Base-by-base conservation (phyloP, 441 rosid species). In the Brassica balearica region DNA sequence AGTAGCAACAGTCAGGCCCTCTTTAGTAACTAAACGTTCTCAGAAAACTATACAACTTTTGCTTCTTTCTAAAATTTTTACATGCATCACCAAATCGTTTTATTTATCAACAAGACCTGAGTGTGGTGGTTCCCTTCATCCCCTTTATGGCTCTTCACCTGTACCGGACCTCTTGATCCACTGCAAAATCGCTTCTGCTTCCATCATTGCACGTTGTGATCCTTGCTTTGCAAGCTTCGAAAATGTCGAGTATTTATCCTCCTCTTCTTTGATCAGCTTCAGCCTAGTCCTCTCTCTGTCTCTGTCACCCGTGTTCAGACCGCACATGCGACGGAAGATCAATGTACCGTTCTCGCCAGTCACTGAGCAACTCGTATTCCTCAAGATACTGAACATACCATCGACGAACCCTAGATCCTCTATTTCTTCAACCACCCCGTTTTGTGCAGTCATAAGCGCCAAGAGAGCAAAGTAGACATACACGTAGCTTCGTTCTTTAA, bases 131-230 rank as follows among this genome's bases (percentile, higher is more conserved):
- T 19, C 38, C 41, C 74, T 77, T 71, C 68, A 41, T 56, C 38
- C 8, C 38, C 38, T 34, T 34, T 34, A 34, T 34, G 25, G 11
- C 61, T 56, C 61, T 63, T 77, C 23, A 70, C 58, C 70, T 6
- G 64, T 61, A 70, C 72, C 68, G 4, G 58, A 68, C 38, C 69
- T 81, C 67, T 75, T 80, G 20, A 76, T 60, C 81, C 65, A 75
- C 63, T 76, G 80, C 5, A 85, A 78, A 29, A 84, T 74, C 63
- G 56, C 80, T 2, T 14, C 38, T 5, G 88, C 87, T 70, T 82
- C 82, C 70, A 85, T 82, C 86, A 71, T 65, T 2, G 84, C 81
- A 71, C 87, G 77, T 32, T 63, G 77, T 69, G 87, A 80, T 75
- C 87, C 90, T 20, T 79, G 78, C 48, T 56, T 63, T 0, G 71